Conservation (phyloP, 2,329 filamentous ascomycete genomes). For the Colletotrichum tropicicola region DNA sequence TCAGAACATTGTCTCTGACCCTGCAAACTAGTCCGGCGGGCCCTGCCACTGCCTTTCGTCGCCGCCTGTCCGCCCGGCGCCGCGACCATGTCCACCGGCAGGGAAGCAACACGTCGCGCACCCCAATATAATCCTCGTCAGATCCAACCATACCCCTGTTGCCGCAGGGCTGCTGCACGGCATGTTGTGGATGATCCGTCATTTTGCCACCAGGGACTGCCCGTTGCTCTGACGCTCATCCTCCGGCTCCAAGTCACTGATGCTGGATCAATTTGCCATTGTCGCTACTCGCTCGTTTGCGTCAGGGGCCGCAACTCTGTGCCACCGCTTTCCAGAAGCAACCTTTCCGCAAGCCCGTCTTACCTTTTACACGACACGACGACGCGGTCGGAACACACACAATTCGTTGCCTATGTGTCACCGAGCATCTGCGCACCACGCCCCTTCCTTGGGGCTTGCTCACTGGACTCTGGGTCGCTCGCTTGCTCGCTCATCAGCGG, state of each 20-base stretch:
- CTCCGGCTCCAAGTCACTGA: background rate
- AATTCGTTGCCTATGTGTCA: too few species aligned
- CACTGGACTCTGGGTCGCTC: too few species aligned
- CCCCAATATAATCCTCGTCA: background rate
- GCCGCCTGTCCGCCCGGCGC: background rate
- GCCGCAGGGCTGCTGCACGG: conserved; percentile 5
- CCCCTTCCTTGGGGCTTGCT: too few species aligned
- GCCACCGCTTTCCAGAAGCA: background rate
- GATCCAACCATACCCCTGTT: background rate
- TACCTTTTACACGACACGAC: background rate
- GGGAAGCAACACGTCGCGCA: background rate
- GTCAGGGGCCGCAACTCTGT: conserved; percentile 9
- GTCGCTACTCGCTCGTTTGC: background rate
- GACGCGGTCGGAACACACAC: background rate
- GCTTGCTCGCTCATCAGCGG: too few species aligned
- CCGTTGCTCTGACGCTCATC: background rate
- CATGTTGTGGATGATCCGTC: background rate
- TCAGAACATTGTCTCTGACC: background rate
- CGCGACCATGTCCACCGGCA: background rate
- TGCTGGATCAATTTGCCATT: background rate
- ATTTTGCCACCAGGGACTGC: conserved; percentile 25
- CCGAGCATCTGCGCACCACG: too few species aligned
- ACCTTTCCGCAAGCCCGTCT: background rate
- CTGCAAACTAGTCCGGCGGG: background rate
- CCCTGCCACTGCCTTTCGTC: background rate